Percentiles rank a stretch among this genome's conserved stretches.
These are phyloP conservation scores for Ophiosphaerella korrae DNA, from an alignment of 2,329 filamentous ascomycete species.

Conservation along the genomic window DNA sequence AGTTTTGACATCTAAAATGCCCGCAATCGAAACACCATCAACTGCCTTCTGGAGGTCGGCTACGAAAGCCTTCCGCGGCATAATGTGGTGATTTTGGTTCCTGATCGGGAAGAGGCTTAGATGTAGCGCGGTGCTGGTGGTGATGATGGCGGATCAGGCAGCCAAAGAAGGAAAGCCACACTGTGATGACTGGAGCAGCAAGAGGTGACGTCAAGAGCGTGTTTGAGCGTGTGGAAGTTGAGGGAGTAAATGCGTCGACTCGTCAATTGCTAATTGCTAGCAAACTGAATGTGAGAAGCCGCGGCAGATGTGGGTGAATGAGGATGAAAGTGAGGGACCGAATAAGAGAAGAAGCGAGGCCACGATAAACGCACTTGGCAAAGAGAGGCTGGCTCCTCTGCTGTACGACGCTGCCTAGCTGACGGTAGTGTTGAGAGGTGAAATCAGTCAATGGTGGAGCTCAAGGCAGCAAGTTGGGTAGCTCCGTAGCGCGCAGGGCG, in stretches of 20 bases:
- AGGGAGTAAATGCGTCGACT: background rate
- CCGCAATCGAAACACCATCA: conserved; percentile 46
- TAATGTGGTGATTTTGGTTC: conserved; percentile 40
- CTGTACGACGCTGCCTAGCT: conserved; percentile 17
- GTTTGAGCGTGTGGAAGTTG: background rate
- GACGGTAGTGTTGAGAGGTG: conserved; percentile 2
- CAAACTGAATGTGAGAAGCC: background rate
- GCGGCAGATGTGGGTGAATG: background rate
- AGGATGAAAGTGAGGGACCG: conserved; percentile 5
- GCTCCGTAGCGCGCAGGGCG: too few species aligned
- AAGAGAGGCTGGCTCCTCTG: background rate
- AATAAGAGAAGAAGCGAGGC: conserved; percentile 5
- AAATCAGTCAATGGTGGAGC: conserved; percentile 3
- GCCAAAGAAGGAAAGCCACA: background rate
- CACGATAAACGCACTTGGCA: conserved; percentile 12
- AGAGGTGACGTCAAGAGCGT: conserved; percentile 8
- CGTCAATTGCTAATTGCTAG: conserved; percentile 1
- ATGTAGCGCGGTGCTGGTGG: conserved; percentile 2
- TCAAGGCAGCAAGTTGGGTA: conserved; percentile 19
- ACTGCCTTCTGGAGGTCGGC: conserved; percentile 59
- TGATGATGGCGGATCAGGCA: background rate
- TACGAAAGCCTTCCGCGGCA: conserved; percentile 71
- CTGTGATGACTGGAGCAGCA: background rate
- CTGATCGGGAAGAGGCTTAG: background rate
- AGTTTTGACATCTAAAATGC: conserved; percentile 61